phyloP scores from a whole-genome alignment of 129 eudicot species.

The Logfia minima region DNA sequence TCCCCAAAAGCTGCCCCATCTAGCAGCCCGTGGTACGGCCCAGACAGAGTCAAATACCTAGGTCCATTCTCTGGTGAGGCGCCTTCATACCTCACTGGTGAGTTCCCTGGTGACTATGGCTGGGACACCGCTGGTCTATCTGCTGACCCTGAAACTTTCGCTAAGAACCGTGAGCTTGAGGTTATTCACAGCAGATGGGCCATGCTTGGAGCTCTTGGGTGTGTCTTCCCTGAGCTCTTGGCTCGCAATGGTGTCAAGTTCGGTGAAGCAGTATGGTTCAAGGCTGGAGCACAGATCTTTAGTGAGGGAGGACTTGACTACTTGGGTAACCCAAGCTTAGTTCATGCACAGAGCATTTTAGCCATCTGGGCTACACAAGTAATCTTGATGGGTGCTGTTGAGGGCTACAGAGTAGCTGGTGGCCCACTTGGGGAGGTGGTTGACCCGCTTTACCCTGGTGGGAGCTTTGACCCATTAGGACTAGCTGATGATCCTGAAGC shows the following conservation, averaged over 20 bases:
- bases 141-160: constrained; percentile 28
- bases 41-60: constrained; percentile 26
- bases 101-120: constrained; percentile 29
- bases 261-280: constrained; percentile 36
- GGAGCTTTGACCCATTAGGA: background rate
- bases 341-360: constrained; percentile 30
- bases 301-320: constrained; percentile 31
- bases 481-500: background rate
- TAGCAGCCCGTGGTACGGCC: constrained; percentile 23
- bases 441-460: constrained; percentile 5
- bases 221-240: constrained; percentile 32
- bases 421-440: background rate
- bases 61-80: constrained; percentile 6
- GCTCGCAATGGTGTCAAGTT: constrained; percentile 30
- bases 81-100: background rate
- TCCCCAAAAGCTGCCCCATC: background rate
- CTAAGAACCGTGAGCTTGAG: background rate
- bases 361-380: constrained; percentile 21
- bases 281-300: constrained; percentile 32
- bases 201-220: constrained; percentile 36
- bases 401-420: background rate
- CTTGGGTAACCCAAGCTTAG: constrained; percentile 31
- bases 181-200: constrained; percentile 16
- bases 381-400: background rate
- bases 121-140: constrained; percentile 34